These are phyloP conservation scores for Periglandula ipomoeae DNA, from an alignment of 2,329 filamentous ascomycete species.

Conservation along the genomic window DNA sequence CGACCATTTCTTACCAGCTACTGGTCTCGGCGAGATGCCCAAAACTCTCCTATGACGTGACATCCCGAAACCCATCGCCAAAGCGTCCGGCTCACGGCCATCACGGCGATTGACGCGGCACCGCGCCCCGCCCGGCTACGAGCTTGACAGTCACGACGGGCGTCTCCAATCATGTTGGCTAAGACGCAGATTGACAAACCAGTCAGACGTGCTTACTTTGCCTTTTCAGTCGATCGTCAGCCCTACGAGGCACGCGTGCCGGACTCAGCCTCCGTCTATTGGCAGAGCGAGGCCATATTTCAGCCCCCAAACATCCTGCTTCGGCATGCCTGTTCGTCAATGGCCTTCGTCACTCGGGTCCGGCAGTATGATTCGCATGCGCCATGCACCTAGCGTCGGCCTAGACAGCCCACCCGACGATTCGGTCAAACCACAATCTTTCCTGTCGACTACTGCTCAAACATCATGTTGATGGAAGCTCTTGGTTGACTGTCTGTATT, in stretches of 20 bases:
- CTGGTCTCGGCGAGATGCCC: too few relatives aligned
- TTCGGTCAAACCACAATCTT: neutral
- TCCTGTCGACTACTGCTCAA: neutral
- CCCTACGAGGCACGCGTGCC: slow-evolving; percentile 7
- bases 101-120: neutral
- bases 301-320: slow-evolving; percentile 4
- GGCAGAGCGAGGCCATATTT: slow-evolving; percentile 2
- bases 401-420: neutral
- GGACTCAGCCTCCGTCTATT: neutral
- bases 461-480: neutral
- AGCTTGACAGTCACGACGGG: neutral
- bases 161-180: neutral
- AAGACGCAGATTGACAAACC: neutral
- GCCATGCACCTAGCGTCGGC: slow-evolving; percentile 2
- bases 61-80: too few relatives aligned
- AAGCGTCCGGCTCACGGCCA: too few relatives aligned
- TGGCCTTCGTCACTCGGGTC: neutral
- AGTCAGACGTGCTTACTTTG: slow-evolving; percentile 3
- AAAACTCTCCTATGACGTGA: too few relatives aligned
- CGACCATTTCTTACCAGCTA: too few relatives aligned
- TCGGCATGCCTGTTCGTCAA: slow-evolving; percentile 1
- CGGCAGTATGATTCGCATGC: slow-evolving; percentile 5
- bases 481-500: neutral
- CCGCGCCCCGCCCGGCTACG: neutral
- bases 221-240: slow-evolving; percentile 3